Evolutionary conservation across 2,329 filamentous ascomycete species (phyloP).

Genomic region (Ilyonectria mors-panacis): DNA sequence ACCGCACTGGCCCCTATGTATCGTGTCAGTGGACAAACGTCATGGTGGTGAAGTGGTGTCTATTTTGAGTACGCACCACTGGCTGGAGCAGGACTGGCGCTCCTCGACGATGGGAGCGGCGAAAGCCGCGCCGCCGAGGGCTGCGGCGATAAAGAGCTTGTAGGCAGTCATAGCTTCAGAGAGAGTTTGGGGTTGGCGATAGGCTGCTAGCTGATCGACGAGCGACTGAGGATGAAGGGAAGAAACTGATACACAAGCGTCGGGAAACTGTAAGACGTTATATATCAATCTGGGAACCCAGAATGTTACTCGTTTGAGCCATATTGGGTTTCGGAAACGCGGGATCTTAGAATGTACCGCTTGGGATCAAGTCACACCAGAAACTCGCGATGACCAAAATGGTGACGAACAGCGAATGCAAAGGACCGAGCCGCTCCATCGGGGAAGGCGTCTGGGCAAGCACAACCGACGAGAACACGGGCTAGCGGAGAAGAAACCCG

Average conservation of each 20-base stretch:
- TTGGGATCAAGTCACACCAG: not conserved
- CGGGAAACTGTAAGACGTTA: constrained; percentile 10
- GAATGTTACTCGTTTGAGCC: not conserved
- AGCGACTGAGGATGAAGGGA: constrained; percentile 17
- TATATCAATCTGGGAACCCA: constrained; percentile 13
- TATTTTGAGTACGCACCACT: constrained; percentile 27
- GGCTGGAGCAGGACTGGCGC: constrained; percentile 51
- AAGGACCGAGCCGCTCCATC: not conserved
- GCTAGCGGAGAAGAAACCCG: constrained; percentile 22
- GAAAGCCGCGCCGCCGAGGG: constrained; percentile 49
- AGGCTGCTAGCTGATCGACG: constrained; percentile 8
- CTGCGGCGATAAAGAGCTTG: constrained; percentile 38
- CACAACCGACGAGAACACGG: constrained; percentile 18
- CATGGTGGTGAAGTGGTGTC: accelerated
- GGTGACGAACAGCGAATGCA: not conserved
- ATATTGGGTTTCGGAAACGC: constrained; percentile 28
- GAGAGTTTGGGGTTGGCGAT: constrained; percentile 4
- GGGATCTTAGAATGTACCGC: constrained; percentile 26
- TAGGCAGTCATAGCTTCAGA: constrained; percentile 31
- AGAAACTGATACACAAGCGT: not conserved
- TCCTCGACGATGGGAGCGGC: constrained; percentile 54
- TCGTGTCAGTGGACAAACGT: not conserved
- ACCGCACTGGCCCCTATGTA: constrained; percentile 59
- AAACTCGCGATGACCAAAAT: not conserved
- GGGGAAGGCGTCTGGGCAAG: not conserved